Conservation (phyloP, 2,329 filamentous ascomycete genomes). For the Chrysoporthe austroafricana region DNA sequence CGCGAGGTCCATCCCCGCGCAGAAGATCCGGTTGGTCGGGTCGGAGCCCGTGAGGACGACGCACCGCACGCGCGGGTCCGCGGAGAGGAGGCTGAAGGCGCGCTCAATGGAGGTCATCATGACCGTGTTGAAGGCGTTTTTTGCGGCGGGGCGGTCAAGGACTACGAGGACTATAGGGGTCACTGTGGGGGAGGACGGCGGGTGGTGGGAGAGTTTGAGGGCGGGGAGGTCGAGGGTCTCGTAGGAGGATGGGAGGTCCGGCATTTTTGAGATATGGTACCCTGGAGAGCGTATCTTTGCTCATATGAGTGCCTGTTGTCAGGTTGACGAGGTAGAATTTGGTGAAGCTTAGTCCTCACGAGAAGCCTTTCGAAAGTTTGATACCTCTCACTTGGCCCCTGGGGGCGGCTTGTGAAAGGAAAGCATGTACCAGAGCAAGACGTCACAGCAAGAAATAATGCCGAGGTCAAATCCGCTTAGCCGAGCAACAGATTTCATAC, state of each 20-base stretch:
- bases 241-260: conserved; percentile 43
- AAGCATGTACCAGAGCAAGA: background rate
- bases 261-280: conserved; percentile 1
- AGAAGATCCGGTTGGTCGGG: conserved; percentile 54
- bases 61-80: conserved; percentile 57
- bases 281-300: too few species aligned
- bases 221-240: conserved; percentile 45
- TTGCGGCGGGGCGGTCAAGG: conserved; percentile 63
- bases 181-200: conserved; percentile 52
- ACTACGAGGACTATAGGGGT: conserved; percentile 67
- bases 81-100: conserved; percentile 55
- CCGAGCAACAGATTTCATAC: background rate
- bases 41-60: conserved; percentile 60
- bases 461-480: background rate
- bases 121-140: conserved; percentile 70
- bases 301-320: background rate
- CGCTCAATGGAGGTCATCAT: conserved; percentile 66
- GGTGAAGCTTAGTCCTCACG: background rate
- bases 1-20: conserved; percentile 61
- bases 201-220: conserved; percentile 54
- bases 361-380: background rate
- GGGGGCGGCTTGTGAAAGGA: background rate
- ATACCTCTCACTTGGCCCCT: background rate
- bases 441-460: background rate
- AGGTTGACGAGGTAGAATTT: background rate